These are phyloP conservation scores for Areca catechu DNA, from an alignment of 176 grass and related monocot genomes.

Conservation along the genomic window DNA sequence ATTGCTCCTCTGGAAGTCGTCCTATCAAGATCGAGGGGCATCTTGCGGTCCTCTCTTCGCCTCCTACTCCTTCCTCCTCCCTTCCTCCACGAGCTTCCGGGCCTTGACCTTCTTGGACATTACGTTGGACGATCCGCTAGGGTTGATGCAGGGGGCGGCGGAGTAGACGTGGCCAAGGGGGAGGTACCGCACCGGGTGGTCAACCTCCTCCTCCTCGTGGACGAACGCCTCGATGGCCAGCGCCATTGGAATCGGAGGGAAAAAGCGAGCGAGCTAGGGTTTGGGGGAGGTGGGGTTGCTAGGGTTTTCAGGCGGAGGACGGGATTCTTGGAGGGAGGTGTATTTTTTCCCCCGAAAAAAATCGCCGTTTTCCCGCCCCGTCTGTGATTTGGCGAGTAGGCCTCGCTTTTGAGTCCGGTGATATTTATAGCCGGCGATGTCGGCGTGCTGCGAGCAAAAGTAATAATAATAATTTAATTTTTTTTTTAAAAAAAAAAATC, in stretches of 20 bases:
- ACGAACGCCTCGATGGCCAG: slow-evolving; percentile 49
- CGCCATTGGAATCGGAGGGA: slow-evolving; percentile 34
- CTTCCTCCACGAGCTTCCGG: neutral
- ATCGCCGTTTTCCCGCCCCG: no score
- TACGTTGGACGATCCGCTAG: slow-evolving; percentile 16
- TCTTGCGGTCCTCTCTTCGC: neutral
- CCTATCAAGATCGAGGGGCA: neutral
- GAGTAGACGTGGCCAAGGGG: slow-evolving; percentile 80
- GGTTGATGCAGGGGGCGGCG: slow-evolving; percentile 31
- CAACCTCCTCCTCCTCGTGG: slow-evolving; percentile 34
- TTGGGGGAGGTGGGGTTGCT: neutral
- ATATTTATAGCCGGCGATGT: no score
- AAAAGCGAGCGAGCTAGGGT: neutral
- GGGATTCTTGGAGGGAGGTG: no score
- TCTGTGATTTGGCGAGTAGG: no score
- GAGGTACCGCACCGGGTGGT: slow-evolving; percentile 56
- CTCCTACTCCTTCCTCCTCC: neutral
- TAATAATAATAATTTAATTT: no score
- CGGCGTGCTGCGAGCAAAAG: no score
- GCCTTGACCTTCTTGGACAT: slow-evolving; percentile 32
- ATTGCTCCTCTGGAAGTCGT: neutral
- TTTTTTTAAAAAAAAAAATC: no score
- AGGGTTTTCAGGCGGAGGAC: slow-evolving; percentile 8
- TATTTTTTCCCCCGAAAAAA: no score
- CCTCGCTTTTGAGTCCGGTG: no score